These are phyloP conservation scores for Ceratobasidium sp. DNA, from an alignment of 1,284 basidiomycete species.

Conservation along the genomic window DNA sequence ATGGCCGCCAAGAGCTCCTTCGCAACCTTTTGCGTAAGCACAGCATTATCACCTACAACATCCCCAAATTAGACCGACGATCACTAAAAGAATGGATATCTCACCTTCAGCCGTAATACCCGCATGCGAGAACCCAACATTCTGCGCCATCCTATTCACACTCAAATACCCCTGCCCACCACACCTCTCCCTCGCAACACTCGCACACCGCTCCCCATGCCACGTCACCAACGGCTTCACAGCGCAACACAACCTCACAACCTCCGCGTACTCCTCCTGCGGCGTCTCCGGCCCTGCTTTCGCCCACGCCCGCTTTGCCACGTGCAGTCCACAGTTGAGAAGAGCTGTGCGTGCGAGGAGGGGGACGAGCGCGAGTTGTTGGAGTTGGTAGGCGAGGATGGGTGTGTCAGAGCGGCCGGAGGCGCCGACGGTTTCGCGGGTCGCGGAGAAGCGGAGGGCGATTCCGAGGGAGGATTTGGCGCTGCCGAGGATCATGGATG, in stretches of 20 bases:
- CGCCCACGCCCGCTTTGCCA: conserved; percentile 41
- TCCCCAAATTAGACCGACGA: background rate
- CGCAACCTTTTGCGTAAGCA: conserved; percentile 42
- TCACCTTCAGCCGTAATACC: conserved; percentile 42
- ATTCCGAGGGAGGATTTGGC: conserved; percentile 43
- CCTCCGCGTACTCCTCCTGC: conserved; percentile 33
- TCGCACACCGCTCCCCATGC: conserved; percentile 42
- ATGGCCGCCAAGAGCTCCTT: conserved; percentile 42
- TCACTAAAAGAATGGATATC: background rate
- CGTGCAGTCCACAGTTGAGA: conserved; percentile 42
- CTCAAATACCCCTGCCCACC: conserved; percentile 43
- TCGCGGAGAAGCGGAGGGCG: conserved; percentile 38
- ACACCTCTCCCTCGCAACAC: conserved; percentile 40
- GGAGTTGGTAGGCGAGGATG: conserved; percentile 43
- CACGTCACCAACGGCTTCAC: conserved; percentile 43
- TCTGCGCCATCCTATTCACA: conserved; percentile 40
- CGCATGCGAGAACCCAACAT: conserved; percentile 41
- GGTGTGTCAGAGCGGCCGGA: conserved; percentile 35
- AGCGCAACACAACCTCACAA: conserved; percentile 41
- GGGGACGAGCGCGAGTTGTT: conserved; percentile 42
- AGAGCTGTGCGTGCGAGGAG: conserved; percentile 40
- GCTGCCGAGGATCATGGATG: conserved; percentile 43
- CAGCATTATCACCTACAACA: conserved; percentile 40
- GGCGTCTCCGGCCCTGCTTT: conserved; percentile 28
- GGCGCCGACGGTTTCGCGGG: conserved; percentile 35